phyloP scores from a whole-genome alignment of 2,329 filamentous ascomycete genomes.

The Phaeophleospora eucalypticola region DNA sequence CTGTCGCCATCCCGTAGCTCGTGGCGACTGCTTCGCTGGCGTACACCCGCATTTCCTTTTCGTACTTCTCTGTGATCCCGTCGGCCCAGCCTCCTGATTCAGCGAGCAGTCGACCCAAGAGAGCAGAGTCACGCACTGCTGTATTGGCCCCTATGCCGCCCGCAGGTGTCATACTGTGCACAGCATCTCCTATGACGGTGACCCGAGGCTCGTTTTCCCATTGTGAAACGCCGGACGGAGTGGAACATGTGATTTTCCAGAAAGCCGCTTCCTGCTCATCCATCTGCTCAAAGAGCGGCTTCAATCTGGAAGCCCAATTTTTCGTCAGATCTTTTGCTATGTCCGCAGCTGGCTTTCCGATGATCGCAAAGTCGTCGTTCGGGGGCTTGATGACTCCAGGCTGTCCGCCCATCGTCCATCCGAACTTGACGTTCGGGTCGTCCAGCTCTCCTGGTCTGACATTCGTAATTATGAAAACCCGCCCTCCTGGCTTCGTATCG shows the following conservation, averaged over 20 bases:
- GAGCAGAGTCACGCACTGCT: slow-evolving; percentile 52
- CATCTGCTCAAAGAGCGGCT: slow-evolving; percentile 58
- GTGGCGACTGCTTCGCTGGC: slow-evolving; percentile 52
- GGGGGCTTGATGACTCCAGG: slow-evolving; percentile 57
- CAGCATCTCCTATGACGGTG: slow-evolving; percentile 57
- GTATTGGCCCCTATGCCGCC: slow-evolving; percentile 52
- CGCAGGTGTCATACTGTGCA: slow-evolving; percentile 54
- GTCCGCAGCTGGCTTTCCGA: slow-evolving; percentile 54
- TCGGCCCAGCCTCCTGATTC: slow-evolving; percentile 49
- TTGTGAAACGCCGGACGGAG: slow-evolving; percentile 55
- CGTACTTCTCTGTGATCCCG: slow-evolving; percentile 38
- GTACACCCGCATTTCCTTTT: slow-evolving; percentile 46
- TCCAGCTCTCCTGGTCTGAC: slow-evolving; percentile 58
- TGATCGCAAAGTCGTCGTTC: slow-evolving; percentile 57
- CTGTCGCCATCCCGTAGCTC: slow-evolving; percentile 50
- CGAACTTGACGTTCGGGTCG: slow-evolving; percentile 54
- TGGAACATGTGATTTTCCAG: slow-evolving; percentile 64
- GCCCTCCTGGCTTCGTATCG: slow-evolving; percentile 43
- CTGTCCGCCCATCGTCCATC: slow-evolving; percentile 59
- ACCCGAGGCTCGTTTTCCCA: slow-evolving; percentile 58
- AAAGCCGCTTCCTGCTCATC: slow-evolving; percentile 55
- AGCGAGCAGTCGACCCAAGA: slow-evolving; percentile 50
- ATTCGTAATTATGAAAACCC: slow-evolving; percentile 59
- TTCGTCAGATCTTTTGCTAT: slow-evolving; percentile 54
- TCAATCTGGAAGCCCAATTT: slow-evolving; percentile 55